Conservation (phyloP, 2,329 filamentous ascomycete genomes). For the Chaetomiaceae sp. region DNA sequence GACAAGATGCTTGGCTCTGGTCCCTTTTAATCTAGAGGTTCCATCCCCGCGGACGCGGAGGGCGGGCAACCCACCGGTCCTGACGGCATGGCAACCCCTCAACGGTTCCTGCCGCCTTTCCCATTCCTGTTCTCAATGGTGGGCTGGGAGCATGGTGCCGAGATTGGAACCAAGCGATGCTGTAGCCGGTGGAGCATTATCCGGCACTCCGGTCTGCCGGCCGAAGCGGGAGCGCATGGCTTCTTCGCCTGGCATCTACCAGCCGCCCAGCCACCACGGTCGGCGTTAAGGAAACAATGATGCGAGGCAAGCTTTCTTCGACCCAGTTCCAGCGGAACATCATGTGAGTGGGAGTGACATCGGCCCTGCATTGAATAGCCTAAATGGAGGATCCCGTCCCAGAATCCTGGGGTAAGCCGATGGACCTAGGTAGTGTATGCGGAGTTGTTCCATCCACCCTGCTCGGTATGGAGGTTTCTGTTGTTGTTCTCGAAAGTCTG, state of each 20-base stretch:
- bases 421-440: too few species aligned
- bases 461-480: background rate
- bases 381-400: conserved; percentile 13
- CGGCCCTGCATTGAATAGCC: conserved; percentile 13
- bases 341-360: conserved; percentile 12
- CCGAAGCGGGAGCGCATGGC: background rate
- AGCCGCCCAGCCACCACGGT: background rate
- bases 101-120: background rate
- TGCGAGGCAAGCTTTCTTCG: background rate
- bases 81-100: background rate
- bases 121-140: conserved; percentile 4
- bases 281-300: background rate
- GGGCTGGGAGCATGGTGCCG: background rate
- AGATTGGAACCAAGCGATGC: conserved; percentile 1
- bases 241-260: background rate
- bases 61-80: background rate
- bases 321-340: background rate
- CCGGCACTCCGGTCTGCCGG: background rate
- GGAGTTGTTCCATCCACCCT: too few species aligned
- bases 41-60: background rate
- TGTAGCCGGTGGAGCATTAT: conserved; percentile 7
- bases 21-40: conserved; percentile 11
- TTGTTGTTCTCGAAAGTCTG: conserved; percentile 1
- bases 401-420: background rate
- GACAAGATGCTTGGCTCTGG: background rate